Evolutionary conservation across 805 yeast genomes (phyloP).

Genomic region (Barnettozyma botsteinii): DNA sequence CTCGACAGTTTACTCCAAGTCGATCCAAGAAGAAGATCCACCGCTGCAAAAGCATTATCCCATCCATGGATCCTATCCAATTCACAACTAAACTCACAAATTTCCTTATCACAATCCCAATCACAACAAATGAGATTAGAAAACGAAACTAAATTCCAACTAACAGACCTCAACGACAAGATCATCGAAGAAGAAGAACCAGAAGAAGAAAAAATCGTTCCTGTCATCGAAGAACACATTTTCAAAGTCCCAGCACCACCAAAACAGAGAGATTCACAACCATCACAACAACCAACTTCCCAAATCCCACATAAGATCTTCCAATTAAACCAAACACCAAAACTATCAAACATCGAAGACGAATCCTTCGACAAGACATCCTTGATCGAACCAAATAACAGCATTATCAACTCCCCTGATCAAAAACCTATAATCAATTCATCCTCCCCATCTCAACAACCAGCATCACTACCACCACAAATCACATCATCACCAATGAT

Average conservation of each 20-base stretch:
- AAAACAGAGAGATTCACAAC: conserved; percentile 3
- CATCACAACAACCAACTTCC: conserved; percentile 10
- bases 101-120: conserved; percentile 65
- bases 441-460: neutral
- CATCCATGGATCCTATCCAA: conserved; percentile 69
- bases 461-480: neutral
- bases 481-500: conserved; percentile 19
- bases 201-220: conserved; percentile 8
- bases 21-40: conserved; percentile 65
- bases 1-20: conserved; percentile 66
- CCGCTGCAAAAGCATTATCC: conserved; percentile 67
- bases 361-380: conserved; percentile 20
- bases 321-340: conserved; percentile 2
- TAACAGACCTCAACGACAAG: conserved; percentile 3
- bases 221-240: conserved; percentile 10
- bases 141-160: conserved; percentile 25
- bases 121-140: conserved; percentile 54
- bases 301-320: conserved; percentile 4
- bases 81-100: conserved; percentile 28
- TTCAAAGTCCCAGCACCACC: conserved; percentile 22
- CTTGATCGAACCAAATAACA: conserved; percentile 9
- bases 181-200: conserved; percentile 1
- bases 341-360: conserved; percentile 8
- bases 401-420: too few species aligned
- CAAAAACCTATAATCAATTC: neutral